Conservation (phyloP, 768 basidiomycete species). For the Lactarius psammicola region DNA sequence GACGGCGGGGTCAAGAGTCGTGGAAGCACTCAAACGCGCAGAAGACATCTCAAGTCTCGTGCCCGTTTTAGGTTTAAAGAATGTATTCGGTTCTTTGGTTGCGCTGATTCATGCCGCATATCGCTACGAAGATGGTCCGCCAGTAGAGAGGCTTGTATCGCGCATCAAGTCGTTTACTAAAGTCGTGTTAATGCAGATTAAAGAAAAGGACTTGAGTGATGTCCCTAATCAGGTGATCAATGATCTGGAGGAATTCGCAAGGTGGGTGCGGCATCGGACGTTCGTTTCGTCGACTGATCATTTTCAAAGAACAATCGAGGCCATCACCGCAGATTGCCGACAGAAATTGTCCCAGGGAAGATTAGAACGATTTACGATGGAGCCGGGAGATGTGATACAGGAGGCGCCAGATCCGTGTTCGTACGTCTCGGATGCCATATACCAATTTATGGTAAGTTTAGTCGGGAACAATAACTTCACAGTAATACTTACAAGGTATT, state of each 20-base stretch:
- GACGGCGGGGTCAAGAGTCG: neutral
- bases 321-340: neutral
- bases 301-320: neutral
- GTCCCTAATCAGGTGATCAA: neutral
- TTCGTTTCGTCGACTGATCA: neutral
- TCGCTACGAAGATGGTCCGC: neutral
- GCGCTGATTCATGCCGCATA: neutral
- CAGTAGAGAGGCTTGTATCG: neutral
- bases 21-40: neutral
- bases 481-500: no score
- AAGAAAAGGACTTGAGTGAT: neutral
- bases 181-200: neutral
- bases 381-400: rapidly evolving
- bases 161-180: neutral
- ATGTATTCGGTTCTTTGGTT: neutral
- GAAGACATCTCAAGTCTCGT: neutral
- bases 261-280: neutral
- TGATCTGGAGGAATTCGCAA: neutral
- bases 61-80: neutral
- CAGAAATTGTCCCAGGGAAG: neutral
- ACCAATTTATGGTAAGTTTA: no score
- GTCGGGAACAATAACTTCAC: no score
- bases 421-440: no score
- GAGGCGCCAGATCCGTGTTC: no score
- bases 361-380: neutral